Evolutionary conservation across 208 protist species (phyloP), one percentile per base, ranked within the genome.

Genomic region (Lotmaria passim): DNA sequence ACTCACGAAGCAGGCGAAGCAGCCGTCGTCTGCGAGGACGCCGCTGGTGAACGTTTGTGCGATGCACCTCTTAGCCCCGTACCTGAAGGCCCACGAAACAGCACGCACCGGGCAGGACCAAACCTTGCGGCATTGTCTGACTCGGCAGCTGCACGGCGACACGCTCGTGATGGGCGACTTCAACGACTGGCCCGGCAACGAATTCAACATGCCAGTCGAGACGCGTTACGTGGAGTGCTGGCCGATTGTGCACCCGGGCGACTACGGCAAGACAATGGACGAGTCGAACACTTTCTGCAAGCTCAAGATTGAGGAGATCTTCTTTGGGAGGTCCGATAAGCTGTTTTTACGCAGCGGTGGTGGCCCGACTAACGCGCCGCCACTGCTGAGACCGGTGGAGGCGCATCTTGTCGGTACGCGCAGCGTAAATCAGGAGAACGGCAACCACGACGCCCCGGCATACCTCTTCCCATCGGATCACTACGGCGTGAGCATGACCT

Each of bases 381-480:
- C 58, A 33, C 66, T 64, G 39, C 69, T 95, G 51, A 71, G 63
- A 61, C 90, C 93, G 21, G 55, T 86, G 24, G 84, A 84, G 67
- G 88, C 86, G 17, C 86, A 94, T 57, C 79, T 97, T 8, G 82
- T 97, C 4, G 93, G 93, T 17, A 94, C 84, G 7, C 75, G 70
- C 30, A 95, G 88, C 70, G 90, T 97, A 10, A 94, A 94, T 57
- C 79, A 72, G n/a, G 93, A 93, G 60, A 92, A 94, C 61, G 74
- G 69, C 31, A 93, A 92, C 62, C 76, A 55, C 0, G 81, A 87
- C 24, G 87, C 89, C 0, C 93, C 93, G 0, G 87, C 66, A 8
- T 97, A 97, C 67, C 82, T 97, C 39, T 95, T 95, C 59, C 93
- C 93, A 0, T 95, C 90, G 0, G 93, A 97, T 59, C 93, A 97